phyloP scores from a whole-genome alignment of 352 stramenopile genomes.

The Phytopythium litorale region DNA sequence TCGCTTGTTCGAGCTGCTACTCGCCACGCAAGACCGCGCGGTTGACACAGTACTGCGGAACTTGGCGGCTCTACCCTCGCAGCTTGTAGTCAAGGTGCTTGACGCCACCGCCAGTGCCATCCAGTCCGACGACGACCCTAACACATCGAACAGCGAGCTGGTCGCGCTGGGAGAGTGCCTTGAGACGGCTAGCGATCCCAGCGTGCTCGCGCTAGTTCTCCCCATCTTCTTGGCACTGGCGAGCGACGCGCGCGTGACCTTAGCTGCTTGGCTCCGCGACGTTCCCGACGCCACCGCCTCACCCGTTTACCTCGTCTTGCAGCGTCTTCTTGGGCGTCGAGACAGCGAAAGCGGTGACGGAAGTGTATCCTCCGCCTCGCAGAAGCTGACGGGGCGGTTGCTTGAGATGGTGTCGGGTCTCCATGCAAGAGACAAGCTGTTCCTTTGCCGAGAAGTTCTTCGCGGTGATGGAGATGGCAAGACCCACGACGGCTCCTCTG shows the following conservation, averaged over 20 bases:
- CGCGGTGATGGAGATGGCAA: neutral
- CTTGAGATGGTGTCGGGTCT: neutral
- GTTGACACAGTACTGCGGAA: slow-evolving; percentile 46
- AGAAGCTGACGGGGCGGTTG: slow-evolving; percentile 12
- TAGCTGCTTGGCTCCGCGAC: slow-evolving; percentile 44
- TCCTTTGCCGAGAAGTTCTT: neutral
- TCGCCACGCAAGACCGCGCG: slow-evolving; percentile 25
- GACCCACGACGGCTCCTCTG: slow-evolving; percentile 10
- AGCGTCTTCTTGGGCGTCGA: slow-evolving; percentile 8
- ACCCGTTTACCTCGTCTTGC: slow-evolving; percentile 39
- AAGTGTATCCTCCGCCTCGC: neutral
- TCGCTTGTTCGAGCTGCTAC: slow-evolving; percentile 46
- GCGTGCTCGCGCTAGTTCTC: slow-evolving; percentile 20
- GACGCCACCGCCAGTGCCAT: slow-evolving; percentile 8
- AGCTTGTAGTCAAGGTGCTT: slow-evolving; percentile 22
- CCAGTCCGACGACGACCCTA: neutral
- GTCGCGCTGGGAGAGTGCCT: slow-evolving; percentile 35
- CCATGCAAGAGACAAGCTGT: neutral
- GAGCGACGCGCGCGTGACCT: slow-evolving; percentile 16
- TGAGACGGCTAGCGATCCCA: slow-evolving; percentile 26
- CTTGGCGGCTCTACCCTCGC: slow-evolving; percentile 22
- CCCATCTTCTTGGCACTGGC: slow-evolving; percentile 29
- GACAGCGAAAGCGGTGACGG: neutral
- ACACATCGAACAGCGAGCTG: slow-evolving; percentile 29
- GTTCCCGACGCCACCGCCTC: slow-evolving; percentile 30